phyloP scores from a whole-genome alignment of 1,284 basidiomycete genomes.

The Sporisorium graminicola region DNA sequence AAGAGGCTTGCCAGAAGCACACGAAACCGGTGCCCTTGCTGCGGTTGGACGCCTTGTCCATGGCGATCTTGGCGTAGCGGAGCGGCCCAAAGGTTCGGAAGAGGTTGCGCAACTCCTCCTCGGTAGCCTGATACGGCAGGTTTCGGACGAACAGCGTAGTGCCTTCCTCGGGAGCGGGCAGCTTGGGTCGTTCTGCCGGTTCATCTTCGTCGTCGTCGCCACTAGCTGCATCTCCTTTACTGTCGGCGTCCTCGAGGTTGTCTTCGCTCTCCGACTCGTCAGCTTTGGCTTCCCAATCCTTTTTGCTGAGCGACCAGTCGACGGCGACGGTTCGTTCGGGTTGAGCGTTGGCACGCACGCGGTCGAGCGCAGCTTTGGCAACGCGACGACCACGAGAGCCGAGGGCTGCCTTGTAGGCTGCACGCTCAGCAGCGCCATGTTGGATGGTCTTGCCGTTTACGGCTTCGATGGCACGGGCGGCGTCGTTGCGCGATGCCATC shows the following conservation, averaged over 20 bases:
- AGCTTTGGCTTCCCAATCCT: slow-evolving; percentile 82
- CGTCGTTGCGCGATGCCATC: slow-evolving; percentile 88
- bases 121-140: slow-evolving; percentile 83
- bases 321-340: slow-evolving; percentile 84
- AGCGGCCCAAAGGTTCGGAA: slow-evolving; percentile 83
- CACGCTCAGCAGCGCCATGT: slow-evolving; percentile 78
- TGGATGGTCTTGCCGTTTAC: slow-evolving; percentile 83
- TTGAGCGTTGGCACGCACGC: slow-evolving; percentile 51
- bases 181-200: slow-evolving; percentile 55
- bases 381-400: slow-evolving; percentile 79
- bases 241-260: slow-evolving; percentile 54
- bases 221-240: slow-evolving; percentile 56
- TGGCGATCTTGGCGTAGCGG: slow-evolving; percentile 90
- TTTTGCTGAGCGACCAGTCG: slow-evolving; percentile 96
- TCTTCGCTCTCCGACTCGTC: slow-evolving; percentile 74
- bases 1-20: slow-evolving; percentile 94
- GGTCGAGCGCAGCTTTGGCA: slow-evolving; percentile 72
- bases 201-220: slow-evolving; percentile 68
- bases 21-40: slow-evolving; percentile 96
- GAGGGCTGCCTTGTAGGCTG: slow-evolving; percentile 74
- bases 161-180: slow-evolving; percentile 72
- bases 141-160: slow-evolving; percentile 96
- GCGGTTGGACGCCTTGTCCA: slow-evolving; percentile 85
- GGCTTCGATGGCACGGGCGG: slow-evolving; percentile 83
- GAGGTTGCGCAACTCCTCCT: slow-evolving; percentile 64